Evolutionary conservation across 208 protist species (phyloP), one percentile per base, ranked within the genome.

Genomic region (Trypanosoma congolense): DNA sequence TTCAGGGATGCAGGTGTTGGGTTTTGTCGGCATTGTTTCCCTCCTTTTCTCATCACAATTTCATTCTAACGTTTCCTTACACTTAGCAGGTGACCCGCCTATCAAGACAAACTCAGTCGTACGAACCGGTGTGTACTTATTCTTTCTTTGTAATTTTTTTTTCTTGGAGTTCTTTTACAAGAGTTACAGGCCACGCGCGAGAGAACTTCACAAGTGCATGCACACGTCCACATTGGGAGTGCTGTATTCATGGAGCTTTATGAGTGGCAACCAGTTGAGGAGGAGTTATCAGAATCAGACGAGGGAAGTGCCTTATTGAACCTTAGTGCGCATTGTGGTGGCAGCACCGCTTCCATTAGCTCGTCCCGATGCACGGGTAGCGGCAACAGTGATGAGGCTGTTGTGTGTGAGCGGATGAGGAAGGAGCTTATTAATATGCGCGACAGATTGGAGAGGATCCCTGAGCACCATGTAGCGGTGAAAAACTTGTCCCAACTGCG

Each of bases 191-290:
- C n/a, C n/a, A n/a, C n/a, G n/a, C n/a, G n/a, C n/a, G n/a, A n/a
- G n/a, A n/a, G n/a, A n/a, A n/a, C n/a, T n/a, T n/a, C n/a, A n/a
- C n/a, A n/a, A n/a, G n/a, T n/a, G n/a, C n/a, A n/a, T n/a, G n/a
- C n/a, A n/a, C n/a, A n/a, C n/a, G n/a, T n/a, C n/a, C n/a, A n/a
- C n/a, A n/a, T n/a, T n/a, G n/a, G n/a, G n/a, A n/a, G n/a, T n/a
- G n/a, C n/a, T n/a, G n/a, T n/a, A n/a, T n/a, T n/a, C n/a, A 80
- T 80, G 73, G 47, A 78, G 8, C 58, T 72, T n/a, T 75, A 80
- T 28, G 60, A 73, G 19, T 66, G 65, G 10, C 38, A 56, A 47
- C 51, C 59, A n/a, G 49, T 68, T 22, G 73, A 73, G 21, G 53
- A 60, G 3, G 59, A 63, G 2, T 38, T 56, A 2, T 26, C 47